A percentile compares a stretch with the other conserved stretches of the same genome.
Evolutionary conservation across 2,329 filamentous ascomycete species (phyloP).

Genomic region (Beauveria scarabaeidicola): DNA sequence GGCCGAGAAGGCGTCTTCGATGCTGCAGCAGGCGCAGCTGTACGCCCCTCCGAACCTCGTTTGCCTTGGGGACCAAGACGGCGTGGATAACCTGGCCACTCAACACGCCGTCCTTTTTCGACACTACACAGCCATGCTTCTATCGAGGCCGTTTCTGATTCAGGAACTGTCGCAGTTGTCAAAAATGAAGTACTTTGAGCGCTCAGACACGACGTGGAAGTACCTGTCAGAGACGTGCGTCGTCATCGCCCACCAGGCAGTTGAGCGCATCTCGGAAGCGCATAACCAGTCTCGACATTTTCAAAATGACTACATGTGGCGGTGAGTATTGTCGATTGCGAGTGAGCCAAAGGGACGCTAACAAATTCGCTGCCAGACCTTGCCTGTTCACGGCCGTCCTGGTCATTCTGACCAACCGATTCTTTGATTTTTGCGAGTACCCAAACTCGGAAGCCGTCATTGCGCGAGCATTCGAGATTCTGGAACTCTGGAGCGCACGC

Average conservation of each 20-base stretch:
- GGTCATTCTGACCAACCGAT: constrained; percentile 49
- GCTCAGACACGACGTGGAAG: not conserved
- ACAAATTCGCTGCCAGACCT: constrained; percentile 33
- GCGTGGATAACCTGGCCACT: not conserved
- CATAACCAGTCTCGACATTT: not conserved
- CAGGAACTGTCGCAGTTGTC: not conserved
- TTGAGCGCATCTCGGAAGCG: not conserved
- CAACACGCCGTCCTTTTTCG: not conserved
- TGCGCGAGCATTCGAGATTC: constrained; percentile 17
- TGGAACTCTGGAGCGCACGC: not conserved
- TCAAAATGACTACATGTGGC: not conserved
- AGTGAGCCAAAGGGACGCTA: not conserved
- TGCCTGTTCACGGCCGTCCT: constrained; percentile 48
- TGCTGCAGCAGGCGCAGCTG: not conserved
- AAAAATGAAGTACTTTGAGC: not conserved
- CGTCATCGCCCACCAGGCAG: not conserved
- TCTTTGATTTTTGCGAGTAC: constrained; percentile 40
- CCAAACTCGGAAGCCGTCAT: constrained; percentile 32
- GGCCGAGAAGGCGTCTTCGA: not conserved
- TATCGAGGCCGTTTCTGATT: not conserved
- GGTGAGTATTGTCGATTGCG: not conserved
- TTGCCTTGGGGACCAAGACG: not conserved
- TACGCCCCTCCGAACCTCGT: not conserved
- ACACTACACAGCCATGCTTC: not conserved
- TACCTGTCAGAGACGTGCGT: not conserved